phyloP scores from a whole-genome alignment of 306 rosid species.

The Dryas octopetala region DNA sequence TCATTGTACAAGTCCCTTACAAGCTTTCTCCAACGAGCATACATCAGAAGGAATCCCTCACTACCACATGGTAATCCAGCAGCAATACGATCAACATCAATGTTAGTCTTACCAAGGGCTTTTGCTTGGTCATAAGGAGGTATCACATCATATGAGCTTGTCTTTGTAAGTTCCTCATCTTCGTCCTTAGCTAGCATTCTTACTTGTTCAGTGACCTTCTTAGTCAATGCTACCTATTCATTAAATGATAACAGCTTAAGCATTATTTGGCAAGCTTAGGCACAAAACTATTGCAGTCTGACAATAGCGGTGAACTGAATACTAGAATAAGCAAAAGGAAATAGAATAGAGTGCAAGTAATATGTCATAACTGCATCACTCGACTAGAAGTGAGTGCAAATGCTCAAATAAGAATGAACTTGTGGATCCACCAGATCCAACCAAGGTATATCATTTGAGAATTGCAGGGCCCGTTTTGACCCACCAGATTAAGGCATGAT shows the following conservation, averaged over 20 bases:
- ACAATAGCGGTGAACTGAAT: neutral
- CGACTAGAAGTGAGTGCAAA: neutral
- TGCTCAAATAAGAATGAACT: neutral
- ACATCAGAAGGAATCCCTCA: constrained; percentile 96
- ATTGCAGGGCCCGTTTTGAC: too few relatives aligned
- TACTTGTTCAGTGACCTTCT: constrained; percentile 98
- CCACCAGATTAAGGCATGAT: too few relatives aligned
- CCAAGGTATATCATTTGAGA: neutral
- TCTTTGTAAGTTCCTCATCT: constrained; percentile 69
- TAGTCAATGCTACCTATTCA: constrained; percentile 72
- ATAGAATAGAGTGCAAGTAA: neutral
- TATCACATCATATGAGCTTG: constrained; percentile 63
- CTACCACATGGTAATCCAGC: constrained; percentile 99
- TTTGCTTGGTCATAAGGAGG: constrained; percentile 98
- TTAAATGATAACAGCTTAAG: neutral
- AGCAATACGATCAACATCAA: constrained; percentile 92
- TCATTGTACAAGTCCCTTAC: constrained; percentile 91
- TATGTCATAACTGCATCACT: constrained; percentile 10
- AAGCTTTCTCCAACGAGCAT: constrained; percentile 99
- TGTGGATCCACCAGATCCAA: neutral
- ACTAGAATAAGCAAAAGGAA: constrained; percentile 9
- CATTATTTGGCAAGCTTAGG: neutral
- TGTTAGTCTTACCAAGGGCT: constrained; percentile 96
- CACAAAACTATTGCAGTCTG: constrained; percentile 7
- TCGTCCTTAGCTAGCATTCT: constrained; percentile 78